These are phyloP conservation scores for Elaphomyces granulatus DNA, from an alignment of 495 filamentous ascomycete genomes.

Conservation along the genomic window DNA sequence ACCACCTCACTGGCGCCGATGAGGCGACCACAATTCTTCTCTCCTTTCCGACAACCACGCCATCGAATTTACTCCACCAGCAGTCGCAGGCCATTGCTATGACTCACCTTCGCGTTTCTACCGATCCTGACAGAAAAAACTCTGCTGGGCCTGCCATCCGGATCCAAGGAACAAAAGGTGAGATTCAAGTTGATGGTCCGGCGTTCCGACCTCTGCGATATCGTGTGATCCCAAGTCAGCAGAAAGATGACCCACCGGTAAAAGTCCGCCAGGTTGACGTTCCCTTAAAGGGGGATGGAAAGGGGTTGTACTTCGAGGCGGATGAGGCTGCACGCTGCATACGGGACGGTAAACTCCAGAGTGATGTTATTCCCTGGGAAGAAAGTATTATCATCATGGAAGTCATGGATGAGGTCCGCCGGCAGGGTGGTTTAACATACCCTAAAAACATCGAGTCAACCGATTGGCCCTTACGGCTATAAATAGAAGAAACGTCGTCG, in stretches of 20 bases:
- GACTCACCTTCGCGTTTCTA: constrained; percentile 53
- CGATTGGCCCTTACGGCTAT: constrained; percentile 42
- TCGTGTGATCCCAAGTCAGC: constrained; percentile 37
- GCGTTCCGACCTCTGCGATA: constrained; percentile 57
- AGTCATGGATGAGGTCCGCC: constrained; percentile 79
- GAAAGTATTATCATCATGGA: constrained; percentile 92
- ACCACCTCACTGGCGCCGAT: constrained; percentile 67
- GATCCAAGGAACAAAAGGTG: constrained; percentile 75
- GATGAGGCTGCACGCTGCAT: constrained; percentile 78
- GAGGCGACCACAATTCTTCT: constrained; percentile 68
- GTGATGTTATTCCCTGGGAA: constrained; percentile 53
- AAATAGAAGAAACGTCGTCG: no score
- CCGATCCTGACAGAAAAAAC: constrained; percentile 48
- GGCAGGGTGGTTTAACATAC: constrained; percentile 63
- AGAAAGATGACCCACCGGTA: constrained; percentile 15
- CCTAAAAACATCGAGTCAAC: constrained; percentile 69
- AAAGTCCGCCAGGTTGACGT: constrained; percentile 44
- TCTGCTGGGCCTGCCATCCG: constrained; percentile 53
- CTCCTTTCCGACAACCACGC: constrained; percentile 54
- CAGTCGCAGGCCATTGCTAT: constrained; percentile 61
- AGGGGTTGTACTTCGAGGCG: constrained; percentile 92
- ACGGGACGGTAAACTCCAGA: constrained; percentile 69
- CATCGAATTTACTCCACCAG: constrained; percentile 21
- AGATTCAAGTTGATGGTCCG: constrained; percentile 68
- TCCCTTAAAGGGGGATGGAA: constrained; percentile 51